A percentile compares a stretch with the other conserved stretches of the same genome.
Evolutionary conservation across 768 basidiomycete genomes (phyloP).

Genomic region (Xerocomellus dryophilus): DNA sequence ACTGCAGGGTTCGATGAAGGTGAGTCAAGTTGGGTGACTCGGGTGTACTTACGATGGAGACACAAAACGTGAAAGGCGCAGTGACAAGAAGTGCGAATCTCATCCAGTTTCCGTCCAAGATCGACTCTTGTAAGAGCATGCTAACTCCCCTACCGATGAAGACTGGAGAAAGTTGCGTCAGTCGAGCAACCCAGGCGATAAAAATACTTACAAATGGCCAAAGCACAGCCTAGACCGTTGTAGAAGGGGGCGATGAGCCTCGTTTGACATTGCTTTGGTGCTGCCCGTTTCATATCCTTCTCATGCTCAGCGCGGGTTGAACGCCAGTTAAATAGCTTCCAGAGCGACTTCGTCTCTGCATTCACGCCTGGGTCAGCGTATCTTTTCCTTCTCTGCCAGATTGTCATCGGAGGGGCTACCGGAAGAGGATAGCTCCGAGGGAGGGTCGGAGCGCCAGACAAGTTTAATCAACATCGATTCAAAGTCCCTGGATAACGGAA

Average conservation of each 20-base stretch:
- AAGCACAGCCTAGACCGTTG: constrained; percentile 62
- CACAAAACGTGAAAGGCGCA: constrained; percentile 69
- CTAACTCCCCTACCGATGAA: constrained; percentile 63
- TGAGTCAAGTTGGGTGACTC: neutral
- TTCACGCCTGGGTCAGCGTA: neutral
- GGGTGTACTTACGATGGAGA: constrained; percentile 57
- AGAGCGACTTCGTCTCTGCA: constrained; percentile 5
- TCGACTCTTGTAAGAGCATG: constrained; percentile 61
- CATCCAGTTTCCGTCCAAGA: constrained; percentile 57
- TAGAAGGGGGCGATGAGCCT: constrained; percentile 72
- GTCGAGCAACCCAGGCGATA: neutral
- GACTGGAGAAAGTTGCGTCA: constrained; percentile 39
- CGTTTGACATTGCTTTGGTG: constrained; percentile 42
- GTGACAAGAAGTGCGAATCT: constrained; percentile 68
- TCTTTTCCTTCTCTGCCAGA: constrained; percentile 47
- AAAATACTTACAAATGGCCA: constrained; percentile 56
- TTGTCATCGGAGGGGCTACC: constrained; percentile 52
- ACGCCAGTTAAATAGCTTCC: constrained; percentile 40
- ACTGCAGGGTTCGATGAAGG: constrained; percentile 39
- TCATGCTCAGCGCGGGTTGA: constrained; percentile 41
- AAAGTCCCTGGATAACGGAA: constrained; percentile 70
- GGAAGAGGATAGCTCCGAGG: constrained; percentile 42
- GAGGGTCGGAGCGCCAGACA: constrained; percentile 57
- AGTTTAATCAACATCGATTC: constrained; percentile 77
- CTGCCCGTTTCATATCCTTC: constrained; percentile 53